These are phyloP conservation scores for Pecoramyces ruminantium DNA, from an alignment of 192 early-diverging fungal genomes.

Conservation along the genomic window DNA sequence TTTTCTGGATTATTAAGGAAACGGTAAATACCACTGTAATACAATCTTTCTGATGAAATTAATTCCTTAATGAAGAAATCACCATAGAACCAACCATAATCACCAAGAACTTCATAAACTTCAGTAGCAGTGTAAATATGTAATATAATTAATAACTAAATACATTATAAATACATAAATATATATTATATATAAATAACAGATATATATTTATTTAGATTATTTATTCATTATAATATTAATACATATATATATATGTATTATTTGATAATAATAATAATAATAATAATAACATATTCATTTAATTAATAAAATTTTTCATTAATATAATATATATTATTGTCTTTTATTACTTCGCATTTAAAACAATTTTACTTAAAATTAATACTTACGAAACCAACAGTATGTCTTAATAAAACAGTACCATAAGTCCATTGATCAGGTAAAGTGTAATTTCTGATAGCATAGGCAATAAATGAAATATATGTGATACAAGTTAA, in stretches of 20 bases:
- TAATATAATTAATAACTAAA: conserved; percentile 55
- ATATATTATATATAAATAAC: conserved; percentile 1
- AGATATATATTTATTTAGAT: background rate
- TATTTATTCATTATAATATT: too few relatives aligned
- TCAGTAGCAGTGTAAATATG: conserved; percentile 85
- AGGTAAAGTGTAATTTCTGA: conserved; percentile 62
- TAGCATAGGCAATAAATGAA: conserved; percentile 65
- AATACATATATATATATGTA: too few relatives aligned
- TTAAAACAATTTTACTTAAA: background rate
- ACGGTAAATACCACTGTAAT: conserved; percentile 85
- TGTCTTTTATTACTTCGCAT: too few relatives aligned
- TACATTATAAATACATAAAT: conserved; percentile 1
- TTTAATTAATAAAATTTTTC: too few relatives aligned
- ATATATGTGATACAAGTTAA: conserved; percentile 82
- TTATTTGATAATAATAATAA: too few relatives aligned
- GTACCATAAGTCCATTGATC: conserved; percentile 46
- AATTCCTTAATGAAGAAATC: conserved; percentile 52
- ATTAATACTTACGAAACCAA: conserved; percentile 35
- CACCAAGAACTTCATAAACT: conserved; percentile 81
- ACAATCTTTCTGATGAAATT: conserved; percentile 22
- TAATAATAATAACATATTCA: too few relatives aligned
- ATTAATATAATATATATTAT: too few relatives aligned
- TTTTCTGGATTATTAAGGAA: conserved; percentile 90
- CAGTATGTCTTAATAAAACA: conserved; percentile 62
- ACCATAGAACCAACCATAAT: conserved; percentile 97